phyloP scores from a whole-genome alignment of 345 rosid species.

The Microthlaspi erraticum region DNA sequence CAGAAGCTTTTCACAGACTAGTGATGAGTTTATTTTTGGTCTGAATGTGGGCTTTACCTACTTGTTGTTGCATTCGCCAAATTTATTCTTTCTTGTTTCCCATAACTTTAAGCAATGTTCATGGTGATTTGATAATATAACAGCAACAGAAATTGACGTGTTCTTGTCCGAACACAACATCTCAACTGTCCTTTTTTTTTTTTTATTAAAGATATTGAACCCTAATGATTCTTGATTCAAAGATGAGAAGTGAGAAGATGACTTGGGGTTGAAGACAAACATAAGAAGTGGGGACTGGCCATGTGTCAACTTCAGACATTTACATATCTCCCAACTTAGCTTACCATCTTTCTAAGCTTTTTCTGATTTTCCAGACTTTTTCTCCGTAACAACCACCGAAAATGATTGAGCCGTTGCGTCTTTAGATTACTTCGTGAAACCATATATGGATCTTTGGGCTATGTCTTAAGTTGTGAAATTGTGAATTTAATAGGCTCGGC shows the following conservation, averaged over 20 bases:
- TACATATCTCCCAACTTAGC: conserved; percentile 41
- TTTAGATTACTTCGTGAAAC: neutral
- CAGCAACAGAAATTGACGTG: conserved; percentile 44
- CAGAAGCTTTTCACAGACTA: conserved; percentile 28
- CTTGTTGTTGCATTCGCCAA: conserved; percentile 57
- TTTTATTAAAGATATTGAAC: conserved; percentile 10
- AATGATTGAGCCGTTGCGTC: too few species aligned
- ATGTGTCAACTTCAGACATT: conserved; percentile 39
- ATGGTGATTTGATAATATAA: conserved; percentile 39
- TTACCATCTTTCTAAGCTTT: conserved; percentile 29
- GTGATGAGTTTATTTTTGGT: conserved; percentile 11
- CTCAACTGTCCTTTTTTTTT: conserved; percentile 45
- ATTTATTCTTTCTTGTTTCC: conserved; percentile 46
- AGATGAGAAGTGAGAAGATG: conserved; percentile 29
- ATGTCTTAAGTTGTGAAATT: neutral
- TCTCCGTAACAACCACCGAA: too few species aligned
- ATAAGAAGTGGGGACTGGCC: conserved; percentile 35
- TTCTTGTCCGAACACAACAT: conserved; percentile 51
- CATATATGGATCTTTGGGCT: neutral
- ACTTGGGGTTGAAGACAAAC: conserved; percentile 37
- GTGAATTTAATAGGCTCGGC: neutral
- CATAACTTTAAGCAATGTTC: conserved; percentile 70
- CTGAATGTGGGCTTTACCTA: conserved; percentile 50
- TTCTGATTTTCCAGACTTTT: too few species aligned
- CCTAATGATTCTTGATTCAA: conserved; percentile 38